These are phyloP conservation scores for Pinus taeda DNA, from an alignment of 75 land plant genomes.

Conservation along the genomic window DNA sequence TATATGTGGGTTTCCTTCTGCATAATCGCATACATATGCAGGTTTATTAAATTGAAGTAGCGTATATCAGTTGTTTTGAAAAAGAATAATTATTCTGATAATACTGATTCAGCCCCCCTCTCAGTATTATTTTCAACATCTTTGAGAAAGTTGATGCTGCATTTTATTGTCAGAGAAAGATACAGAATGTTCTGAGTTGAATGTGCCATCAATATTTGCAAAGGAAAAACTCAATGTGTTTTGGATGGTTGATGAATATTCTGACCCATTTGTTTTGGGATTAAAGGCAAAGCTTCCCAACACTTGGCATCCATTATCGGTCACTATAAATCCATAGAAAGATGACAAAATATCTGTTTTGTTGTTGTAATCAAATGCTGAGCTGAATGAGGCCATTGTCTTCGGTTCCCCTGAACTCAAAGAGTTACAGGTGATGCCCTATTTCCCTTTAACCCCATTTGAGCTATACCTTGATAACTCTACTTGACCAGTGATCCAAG, in stretches of 20 bases:
- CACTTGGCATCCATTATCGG: slow-evolving; percentile 8
- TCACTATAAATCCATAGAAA: slow-evolving; percentile 35
- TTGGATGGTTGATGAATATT: slow-evolving; percentile 18
- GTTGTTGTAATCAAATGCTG: slow-evolving; percentile 6
- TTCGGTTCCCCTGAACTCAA: too few relatives aligned
- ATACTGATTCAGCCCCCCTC: too few relatives aligned
- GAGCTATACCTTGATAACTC: not conserved
- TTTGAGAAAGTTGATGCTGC: slow-evolving; percentile 6
- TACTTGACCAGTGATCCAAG: slow-evolving; percentile 33
- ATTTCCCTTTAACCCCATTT: not conserved
- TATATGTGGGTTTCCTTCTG: too few relatives aligned
- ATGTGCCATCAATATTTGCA: slow-evolving; percentile 10
- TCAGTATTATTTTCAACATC: too few relatives aligned
- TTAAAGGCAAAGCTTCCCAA: slow-evolving; percentile 48
- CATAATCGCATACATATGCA: too few relatives aligned
- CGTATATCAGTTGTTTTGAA: too few relatives aligned
- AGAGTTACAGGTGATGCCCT: not conserved
- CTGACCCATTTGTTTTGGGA: slow-evolving; percentile 15
- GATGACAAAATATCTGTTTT: slow-evolving; percentile 21
- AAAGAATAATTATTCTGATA: too few relatives aligned
- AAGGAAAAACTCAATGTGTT: slow-evolving; percentile 53
- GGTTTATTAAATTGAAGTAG: too few relatives aligned
- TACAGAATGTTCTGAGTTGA: not conserved
- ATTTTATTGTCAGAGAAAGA: not conserved
- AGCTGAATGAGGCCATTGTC: too few relatives aligned